These are phyloP conservation scores for Boletus sp. DNA, from an alignment of 768 basidiomycete species.

Conservation along the genomic window DNA sequence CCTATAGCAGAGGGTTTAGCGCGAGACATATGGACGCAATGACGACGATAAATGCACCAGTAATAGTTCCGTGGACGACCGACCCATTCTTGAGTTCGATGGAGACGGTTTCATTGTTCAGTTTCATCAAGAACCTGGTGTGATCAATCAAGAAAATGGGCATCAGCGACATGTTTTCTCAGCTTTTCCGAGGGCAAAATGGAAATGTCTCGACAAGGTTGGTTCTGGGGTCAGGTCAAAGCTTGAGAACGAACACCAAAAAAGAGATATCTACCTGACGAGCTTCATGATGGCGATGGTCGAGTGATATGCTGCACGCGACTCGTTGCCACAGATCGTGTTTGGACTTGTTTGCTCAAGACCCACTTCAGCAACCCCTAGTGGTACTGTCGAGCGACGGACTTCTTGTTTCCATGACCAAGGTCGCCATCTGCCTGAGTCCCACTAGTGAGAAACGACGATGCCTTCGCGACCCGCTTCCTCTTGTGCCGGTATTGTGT, in stretches of 20 bases:
- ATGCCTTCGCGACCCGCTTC: too few species aligned
- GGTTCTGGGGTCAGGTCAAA: slow-evolving; percentile 5
- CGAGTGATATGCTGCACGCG: slow-evolving; percentile 19
- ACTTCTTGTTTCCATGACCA: too few species aligned
- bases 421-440: too few species aligned
- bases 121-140: slow-evolving; percentile 94
- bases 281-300: slow-evolving; percentile 65
- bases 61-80: slow-evolving; percentile 93
- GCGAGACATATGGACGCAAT: not conserved
- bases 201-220: not conserved
- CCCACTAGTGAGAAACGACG: too few species aligned
- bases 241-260: slow-evolving; percentile 1
- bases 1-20: slow-evolving; percentile 45
- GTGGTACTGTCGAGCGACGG: too few species aligned
- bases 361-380: not conserved
- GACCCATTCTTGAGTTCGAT: slow-evolving; percentile 98
- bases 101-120: slow-evolving; percentile 99
- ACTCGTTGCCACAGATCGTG: slow-evolving; percentile 14
- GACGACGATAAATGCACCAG: slow-evolving; percentile 53
- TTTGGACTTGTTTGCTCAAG: slow-evolving; percentile 22
- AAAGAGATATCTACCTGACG: slow-evolving; percentile 53
- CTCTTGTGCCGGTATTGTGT: too few species aligned
- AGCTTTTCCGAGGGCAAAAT: slow-evolving; percentile 3
- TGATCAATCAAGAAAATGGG: slow-evolving; percentile 15
- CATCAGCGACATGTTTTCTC: slow-evolving; percentile 16